Base-by-base conservation (phyloP, 768 basidiomycete species). In the Naganishia vaughanmartiniae region DNA sequence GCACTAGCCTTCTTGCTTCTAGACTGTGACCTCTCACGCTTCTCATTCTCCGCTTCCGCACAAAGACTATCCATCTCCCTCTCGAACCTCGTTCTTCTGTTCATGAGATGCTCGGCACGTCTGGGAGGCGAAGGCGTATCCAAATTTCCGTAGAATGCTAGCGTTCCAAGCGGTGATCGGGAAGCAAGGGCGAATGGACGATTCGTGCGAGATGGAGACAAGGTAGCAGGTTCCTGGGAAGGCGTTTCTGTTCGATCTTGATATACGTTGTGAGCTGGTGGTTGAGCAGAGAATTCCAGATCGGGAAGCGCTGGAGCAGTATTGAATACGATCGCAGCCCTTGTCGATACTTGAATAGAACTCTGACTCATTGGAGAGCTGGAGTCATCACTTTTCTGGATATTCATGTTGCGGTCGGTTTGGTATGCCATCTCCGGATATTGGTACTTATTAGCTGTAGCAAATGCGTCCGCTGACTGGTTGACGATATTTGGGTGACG, bases 51-150 rank as follows among this genome's bases (percentile, higher is more conserved):
- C n/a, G 36, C 24, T 46, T 63, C 60, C 21, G n/a, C 39, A 26
- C 10, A 39, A 26, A 63, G 39, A 26, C 6, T 63, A 17, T 63
- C 60, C 60, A 63, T 63, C 28, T 63, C 60, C 60, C 60, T 63
- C 60, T 63, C 60, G 60, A 63, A 63, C 30, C 60, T 63, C 42
- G 60, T 63, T 42, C 42, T 42, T 26, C 60, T 63, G 19, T 63
- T 45, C 2, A 63, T 21, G 2, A 63, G 42, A 30, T 63, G 60
- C 10, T 63, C 60, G 0, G 60, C 60, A 42, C 60, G 36, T 26
- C 42, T 36, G 39, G 60, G 60, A 2, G 60, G 60, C n/a, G 60
- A 63, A 11, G 60, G 60, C 11, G 60, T 63, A 17, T 63, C 39
- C 11, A 63, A 26, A 42, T 63, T 63, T 45, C 42, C 60, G 28